A percentile compares a stretch with the other conserved stretches of the same genome.
These are phyloP conservation scores for Daldinia bambusicola DNA, from an alignment of 495 filamentous ascomycete genomes.

Conservation along the genomic window DNA sequence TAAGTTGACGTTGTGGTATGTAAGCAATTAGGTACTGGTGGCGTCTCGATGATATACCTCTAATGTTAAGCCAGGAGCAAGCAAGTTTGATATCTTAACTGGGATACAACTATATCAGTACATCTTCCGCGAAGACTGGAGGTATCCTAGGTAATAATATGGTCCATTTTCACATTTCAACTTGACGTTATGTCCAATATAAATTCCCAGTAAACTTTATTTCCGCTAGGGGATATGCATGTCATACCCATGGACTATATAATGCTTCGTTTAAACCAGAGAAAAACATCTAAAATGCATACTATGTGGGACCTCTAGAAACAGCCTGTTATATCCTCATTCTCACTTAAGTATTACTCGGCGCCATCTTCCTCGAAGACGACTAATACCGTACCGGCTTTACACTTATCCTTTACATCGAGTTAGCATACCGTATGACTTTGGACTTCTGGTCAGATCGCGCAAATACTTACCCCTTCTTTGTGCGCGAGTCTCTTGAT, in stretches of 20 bases:
- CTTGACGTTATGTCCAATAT: neutral
- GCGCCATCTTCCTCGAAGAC: slow-evolving; percentile 57
- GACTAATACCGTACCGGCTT: slow-evolving; percentile 65
- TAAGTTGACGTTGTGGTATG: no score
- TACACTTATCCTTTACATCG: slow-evolving; percentile 63
- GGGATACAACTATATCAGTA: no score
- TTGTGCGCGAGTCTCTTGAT: slow-evolving; percentile 85
- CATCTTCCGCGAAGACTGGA: neutral
- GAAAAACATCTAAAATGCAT: neutral
- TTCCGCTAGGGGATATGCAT: neutral
- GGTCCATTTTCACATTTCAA: neutral
- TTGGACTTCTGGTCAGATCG: neutral
- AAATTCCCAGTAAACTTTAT: neutral
- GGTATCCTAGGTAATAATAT: neutral
- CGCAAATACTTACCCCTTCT: slow-evolving; percentile 75
- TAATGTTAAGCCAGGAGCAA: no score
- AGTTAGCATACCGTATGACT: slow-evolving; percentile 29
- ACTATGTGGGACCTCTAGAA: neutral
- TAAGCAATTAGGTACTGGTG: no score
- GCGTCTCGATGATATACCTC: no score
- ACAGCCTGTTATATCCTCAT: neutral
- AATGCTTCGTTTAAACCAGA: slow-evolving; percentile 4
- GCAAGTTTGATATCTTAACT: neutral
- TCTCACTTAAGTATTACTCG: slow-evolving; percentile 12
- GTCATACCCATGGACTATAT: neutral